Base-by-base conservation (phyloP, 1,284 basidiomycete genomes). In the Sphaerobolus stellatus region DNA sequence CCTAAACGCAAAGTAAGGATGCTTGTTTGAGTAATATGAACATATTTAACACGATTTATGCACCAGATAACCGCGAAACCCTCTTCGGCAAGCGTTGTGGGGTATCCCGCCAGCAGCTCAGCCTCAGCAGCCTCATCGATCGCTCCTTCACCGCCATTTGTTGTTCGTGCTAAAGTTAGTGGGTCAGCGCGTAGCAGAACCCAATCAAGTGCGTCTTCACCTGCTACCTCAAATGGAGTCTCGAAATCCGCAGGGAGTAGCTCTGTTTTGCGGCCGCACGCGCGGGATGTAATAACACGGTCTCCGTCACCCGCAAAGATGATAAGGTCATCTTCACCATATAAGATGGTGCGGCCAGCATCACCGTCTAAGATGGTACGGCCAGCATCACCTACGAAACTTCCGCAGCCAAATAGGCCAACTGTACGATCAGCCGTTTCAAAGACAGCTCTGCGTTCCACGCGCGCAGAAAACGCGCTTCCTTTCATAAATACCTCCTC, bases 161-260 rank as follows among this genome's bases (percentile, higher is more conserved):
- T 49, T 20, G 47, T 54, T 24, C 46, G 53, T 5, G 53, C 53
- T 24, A 49, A 54, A 43, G 44, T 54, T 9, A 54, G 47, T 34
- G 40, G 46, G 22, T 38, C 47, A 49, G 53, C 53, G 5, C 46
- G 53, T 14, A 16, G 34, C 27, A 28, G 33, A n/a, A 30, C 53
- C 24, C 13, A 31, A 25, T 38, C 53, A 18, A 49, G 34, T 40
- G 11, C 27, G 13, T 18, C 22, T 46, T 22, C 43, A 14, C 5
- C 11, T 20, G 43, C 29, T 9, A 13, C 24, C 9, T n/a, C 45
- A 22, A 48, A 27, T 38, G 30, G 28, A 9, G 30, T 9, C 22
- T 36, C 24, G 2, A 16, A 4, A 28, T 25, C n/a, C n/a, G 33
- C 36, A 30, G 49, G 43, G 14, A 8, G 22, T 36, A 33, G 24